Evolutionary conservation across 495 filamentous ascomycete genomes (phyloP).

Genomic region (Hamigera avellanea): DNA sequence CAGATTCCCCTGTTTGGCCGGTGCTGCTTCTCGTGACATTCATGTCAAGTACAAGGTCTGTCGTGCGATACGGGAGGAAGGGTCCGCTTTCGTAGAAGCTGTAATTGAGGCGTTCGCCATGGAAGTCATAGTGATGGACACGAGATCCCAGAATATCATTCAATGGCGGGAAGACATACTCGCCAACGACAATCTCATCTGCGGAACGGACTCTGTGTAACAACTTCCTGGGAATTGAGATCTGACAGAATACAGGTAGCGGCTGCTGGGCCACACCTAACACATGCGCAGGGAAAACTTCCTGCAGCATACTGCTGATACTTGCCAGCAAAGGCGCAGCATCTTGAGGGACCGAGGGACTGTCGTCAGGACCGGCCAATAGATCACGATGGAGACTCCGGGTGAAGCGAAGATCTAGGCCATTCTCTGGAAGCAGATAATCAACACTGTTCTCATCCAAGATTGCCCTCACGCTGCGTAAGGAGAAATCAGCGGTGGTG

Average conservation of each 20-base stretch:
- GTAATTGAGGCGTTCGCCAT: slow-evolving; percentile 18
- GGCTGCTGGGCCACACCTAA: slow-evolving; percentile 2
- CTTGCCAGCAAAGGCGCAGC: slow-evolving; percentile 3
- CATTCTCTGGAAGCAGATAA: slow-evolving; percentile 30
- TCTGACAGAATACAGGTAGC: slow-evolving; percentile 19
- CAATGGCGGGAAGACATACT: slow-evolving; percentile 27
- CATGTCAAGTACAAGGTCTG: slow-evolving; percentile 22
- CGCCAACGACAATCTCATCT: slow-evolving; percentile 3
- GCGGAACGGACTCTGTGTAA: background rate
- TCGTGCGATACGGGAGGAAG: slow-evolving; percentile 14
- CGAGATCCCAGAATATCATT: slow-evolving; percentile 14
- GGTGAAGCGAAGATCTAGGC: slow-evolving; percentile 30
- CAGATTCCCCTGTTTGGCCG: slow-evolving; percentile 1
- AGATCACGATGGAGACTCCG: slow-evolving; percentile 21
- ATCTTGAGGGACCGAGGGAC: background rate
- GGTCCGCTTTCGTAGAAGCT: slow-evolving; percentile 23
- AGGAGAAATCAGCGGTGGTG: slow-evolving; percentile 4
- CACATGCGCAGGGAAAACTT: slow-evolving; percentile 4
- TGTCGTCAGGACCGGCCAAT: slow-evolving; percentile 1
- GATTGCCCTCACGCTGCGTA: slow-evolving; percentile 21
- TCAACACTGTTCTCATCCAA: slow-evolving; percentile 22
- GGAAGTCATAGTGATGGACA: slow-evolving; percentile 19
- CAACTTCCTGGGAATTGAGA: slow-evolving; percentile 17
- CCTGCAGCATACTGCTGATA: slow-evolving; percentile 11
- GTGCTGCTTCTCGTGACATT: slow-evolving; percentile 3